Evolutionary conservation across 345 rosid genomes (phyloP).

Genomic region (Populus deltoides): DNA sequence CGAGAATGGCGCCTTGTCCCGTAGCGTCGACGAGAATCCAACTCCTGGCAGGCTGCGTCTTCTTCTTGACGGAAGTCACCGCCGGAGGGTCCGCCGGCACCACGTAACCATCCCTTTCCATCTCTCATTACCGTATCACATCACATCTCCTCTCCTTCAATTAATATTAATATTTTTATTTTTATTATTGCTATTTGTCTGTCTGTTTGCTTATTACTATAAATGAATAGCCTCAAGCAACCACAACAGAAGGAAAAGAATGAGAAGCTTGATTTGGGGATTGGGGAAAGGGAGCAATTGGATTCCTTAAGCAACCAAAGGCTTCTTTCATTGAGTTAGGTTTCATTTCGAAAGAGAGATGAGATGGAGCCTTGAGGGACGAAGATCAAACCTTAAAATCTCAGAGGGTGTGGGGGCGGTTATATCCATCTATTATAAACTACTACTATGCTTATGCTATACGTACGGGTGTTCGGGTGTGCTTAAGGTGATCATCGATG

Average conservation of each 20-base stretch:
- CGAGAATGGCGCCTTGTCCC: slow-evolving; percentile 53
- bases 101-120: slow-evolving; percentile 65
- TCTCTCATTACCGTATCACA: slow-evolving; percentile 22
- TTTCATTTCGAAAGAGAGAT: background rate
- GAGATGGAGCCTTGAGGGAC: background rate
- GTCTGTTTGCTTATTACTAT: background rate
- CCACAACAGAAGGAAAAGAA: background rate
- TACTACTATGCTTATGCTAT: no score
- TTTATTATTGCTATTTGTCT: no score
- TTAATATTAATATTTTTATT: background rate
- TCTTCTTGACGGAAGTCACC: slow-evolving; percentile 53
- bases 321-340: no score
- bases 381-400: background rate
- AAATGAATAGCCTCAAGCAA: background rate
- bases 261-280: no score
- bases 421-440: no score
- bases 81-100: slow-evolving; percentile 64
- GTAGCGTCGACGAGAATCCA: slow-evolving; percentile 59
- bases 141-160: slow-evolving; percentile 1
- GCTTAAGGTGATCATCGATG: background rate
- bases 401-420: background rate
- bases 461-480: background rate
- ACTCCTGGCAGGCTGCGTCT: slow-evolving; percentile 56
- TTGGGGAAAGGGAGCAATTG: no score
- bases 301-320: no score